phyloP scores from a whole-genome alignment of 2,329 filamentous ascomycete genomes.

The Talaromyces sp. region DNA sequence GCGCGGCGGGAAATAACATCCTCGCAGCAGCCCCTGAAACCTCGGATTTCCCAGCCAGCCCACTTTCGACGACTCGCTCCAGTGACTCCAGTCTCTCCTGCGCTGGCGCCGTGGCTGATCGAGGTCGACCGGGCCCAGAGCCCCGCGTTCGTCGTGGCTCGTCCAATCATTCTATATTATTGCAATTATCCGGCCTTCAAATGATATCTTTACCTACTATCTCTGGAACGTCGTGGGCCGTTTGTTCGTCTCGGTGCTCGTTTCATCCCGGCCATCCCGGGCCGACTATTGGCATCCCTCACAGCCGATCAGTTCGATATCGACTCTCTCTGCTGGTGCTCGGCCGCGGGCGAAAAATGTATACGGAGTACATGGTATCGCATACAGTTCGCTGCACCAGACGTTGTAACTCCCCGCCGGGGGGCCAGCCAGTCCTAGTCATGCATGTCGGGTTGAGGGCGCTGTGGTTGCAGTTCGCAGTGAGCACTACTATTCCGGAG shows the following conservation, averaged over 20 bases:
- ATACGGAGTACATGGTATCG: not conserved
- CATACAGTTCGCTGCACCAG: not conserved
- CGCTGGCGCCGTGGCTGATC: not conserved
- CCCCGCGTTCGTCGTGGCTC: not conserved
- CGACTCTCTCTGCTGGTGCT: not conserved
- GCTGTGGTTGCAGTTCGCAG: not conserved
- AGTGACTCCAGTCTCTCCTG: not conserved
- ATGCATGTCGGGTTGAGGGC: not conserved
- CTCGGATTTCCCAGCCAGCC: not conserved
- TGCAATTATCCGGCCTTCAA: not conserved
- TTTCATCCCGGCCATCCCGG: not conserved
- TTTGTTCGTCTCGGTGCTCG: not conserved
- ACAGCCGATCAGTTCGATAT: not conserved
- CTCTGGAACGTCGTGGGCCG: not conserved
- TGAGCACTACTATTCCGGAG: not conserved
- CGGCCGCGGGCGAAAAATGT: not conserved
- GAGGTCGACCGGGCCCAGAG: not conserved
- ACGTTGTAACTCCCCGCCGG: not conserved
- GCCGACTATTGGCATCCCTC: not conserved
- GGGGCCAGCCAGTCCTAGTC: not conserved
- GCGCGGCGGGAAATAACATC: not conserved
- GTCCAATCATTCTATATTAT: not conserved
- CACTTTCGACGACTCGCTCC: not conserved
- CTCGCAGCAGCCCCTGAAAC: not conserved
- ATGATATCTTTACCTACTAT: too few relatives aligned